Conservation (phyloP, 164 flowering plant genomes). For the Saururus chinensis region DNA sequence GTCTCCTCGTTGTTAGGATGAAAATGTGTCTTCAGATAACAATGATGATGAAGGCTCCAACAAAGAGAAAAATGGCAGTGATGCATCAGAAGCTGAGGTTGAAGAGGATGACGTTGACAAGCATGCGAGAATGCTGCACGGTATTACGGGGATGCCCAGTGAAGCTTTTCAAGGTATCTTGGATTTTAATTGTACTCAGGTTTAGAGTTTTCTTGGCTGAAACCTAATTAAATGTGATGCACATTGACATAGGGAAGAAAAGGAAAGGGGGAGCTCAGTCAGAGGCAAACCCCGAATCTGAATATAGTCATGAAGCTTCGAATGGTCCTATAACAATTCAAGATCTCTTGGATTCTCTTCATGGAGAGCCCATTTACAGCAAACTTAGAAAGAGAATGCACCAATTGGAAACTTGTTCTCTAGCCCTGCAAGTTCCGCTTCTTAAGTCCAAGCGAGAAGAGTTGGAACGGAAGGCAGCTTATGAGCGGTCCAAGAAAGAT, state of each 20-base stretch:
- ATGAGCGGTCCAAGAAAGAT: slow-evolving; percentile 53
- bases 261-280: slow-evolving; percentile 33
- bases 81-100: slow-evolving; percentile 19
- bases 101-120: slow-evolving; percentile 23
- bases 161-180: slow-evolving; percentile 55
- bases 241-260: slow-evolving; percentile 34
- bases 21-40: slow-evolving; percentile 45
- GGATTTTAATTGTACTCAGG: no score
- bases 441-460: slow-evolving; percentile 45
- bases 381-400: slow-evolving; percentile 46
- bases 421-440: slow-evolving; percentile 59
- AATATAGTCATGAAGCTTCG: slow-evolving; percentile 50
- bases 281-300: slow-evolving; percentile 71
- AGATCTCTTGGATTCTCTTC: slow-evolving; percentile 71
- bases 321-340: slow-evolving; percentile 50
- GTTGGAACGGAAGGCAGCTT: slow-evolving; percentile 55
- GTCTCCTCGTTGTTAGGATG: slow-evolving; percentile 42
- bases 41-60: slow-evolving; percentile 10
- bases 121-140: slow-evolving; percentile 66
- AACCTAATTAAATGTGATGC: not conserved
- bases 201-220: not conserved
- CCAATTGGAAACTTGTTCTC: slow-evolving; percentile 36
- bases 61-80: slow-evolving; percentile 3
- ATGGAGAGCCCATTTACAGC: slow-evolving; percentile 44
- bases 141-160: slow-evolving; percentile 62